These are phyloP conservation scores for Russula griseocarnosa DNA, from an alignment of 768 basidiomycete genomes.

Conservation along the genomic window DNA sequence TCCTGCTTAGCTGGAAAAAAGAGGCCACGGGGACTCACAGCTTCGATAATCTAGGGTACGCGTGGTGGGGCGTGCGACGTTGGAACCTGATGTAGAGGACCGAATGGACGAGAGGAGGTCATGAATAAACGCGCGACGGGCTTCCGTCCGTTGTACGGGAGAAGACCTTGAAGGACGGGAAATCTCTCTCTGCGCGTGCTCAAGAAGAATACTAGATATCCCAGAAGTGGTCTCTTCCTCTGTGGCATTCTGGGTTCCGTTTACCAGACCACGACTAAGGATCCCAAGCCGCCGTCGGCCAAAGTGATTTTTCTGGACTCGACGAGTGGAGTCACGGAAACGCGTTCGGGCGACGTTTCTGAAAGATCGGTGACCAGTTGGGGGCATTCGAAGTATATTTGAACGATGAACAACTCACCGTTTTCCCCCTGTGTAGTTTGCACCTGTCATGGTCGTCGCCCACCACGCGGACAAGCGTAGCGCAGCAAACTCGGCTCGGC, in stretches of 20 bases:
- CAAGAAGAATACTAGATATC: constrained; percentile 10
- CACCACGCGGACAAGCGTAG: not conserved
- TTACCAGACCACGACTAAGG: constrained; percentile 20
- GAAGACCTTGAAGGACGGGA: not conserved
- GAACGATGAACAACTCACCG: constrained; percentile 9
- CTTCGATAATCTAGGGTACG: not conserved
- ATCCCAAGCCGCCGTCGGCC: constrained; percentile 25
- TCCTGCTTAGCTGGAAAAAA: not conserved
- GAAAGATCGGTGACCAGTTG: not conserved
- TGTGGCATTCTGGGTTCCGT: not conserved
- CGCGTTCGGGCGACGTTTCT: constrained; percentile 27
- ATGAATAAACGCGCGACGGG: not conserved
- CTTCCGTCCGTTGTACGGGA: not conserved
- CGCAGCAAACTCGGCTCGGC: too few relatives aligned
- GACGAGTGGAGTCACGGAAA: constrained; percentile 23
- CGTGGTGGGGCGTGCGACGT: not conserved
- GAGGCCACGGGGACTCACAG: constrained; percentile 3
- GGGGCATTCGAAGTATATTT: not conserved
- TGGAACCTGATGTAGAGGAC: not conserved
- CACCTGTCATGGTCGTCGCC: constrained; percentile 20
- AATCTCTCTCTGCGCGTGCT: constrained; percentile 20
- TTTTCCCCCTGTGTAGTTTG: constrained; percentile 28
- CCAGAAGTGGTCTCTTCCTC: not conserved
- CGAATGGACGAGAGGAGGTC: not conserved
- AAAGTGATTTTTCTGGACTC: constrained; percentile 27